Evolutionary conservation across 306 rosid species (phyloP), one percentile per base, ranked within the genome.

Genomic region (Rosa lucieae): DNA sequence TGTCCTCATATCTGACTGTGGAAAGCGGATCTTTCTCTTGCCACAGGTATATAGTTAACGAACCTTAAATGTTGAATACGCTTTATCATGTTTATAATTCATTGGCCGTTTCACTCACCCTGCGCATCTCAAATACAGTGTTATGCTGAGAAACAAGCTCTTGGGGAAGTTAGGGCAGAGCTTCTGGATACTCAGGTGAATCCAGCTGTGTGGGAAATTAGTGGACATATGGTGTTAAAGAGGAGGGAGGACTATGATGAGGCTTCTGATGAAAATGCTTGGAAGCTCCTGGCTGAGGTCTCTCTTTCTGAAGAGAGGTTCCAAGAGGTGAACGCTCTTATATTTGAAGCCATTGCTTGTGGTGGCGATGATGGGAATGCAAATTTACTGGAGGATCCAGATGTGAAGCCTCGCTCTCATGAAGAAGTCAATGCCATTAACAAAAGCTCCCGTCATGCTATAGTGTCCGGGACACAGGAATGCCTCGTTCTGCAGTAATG

Each of bases 191-290:
- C 98, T 21, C 98, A 94, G 89, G 98, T 94, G 83, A 94, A 94
- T 75, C 98, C 98, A n/a, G 98, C 98, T 4, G 98, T 92, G 77
- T 94, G 98, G 98, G 98, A 94, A 79, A 92, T 92, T 26, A 94
- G 98, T 35, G 98, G 98, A 39, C 98, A 94, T 87, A 94, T 94
- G 97, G 98, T 94, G 76, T 74, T 94, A 67, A 94, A 94, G 91
- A 89, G 98, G 90, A 92, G 85, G 87, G 82, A 88, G 85, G 98
- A 94, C 78, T 94, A 80, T n/a, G 96, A 90, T 0, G 98, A 90
- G 86, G 98, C 98, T 0, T 92, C 97, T 26, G 97, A 94, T 84
- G 93, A 85, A 82, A 92, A 94, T 75, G 98, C 98, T 43, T 90
- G 97, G 92, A 89, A 86, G 86, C 98, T 94, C 70, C 98, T 94